A percentile compares a stretch with the other conserved stretches of the same genome.
phyloP scores from a whole-genome alignment of 768 basidiomycete genomes.

The Fomitopsis pulvina region DNA sequence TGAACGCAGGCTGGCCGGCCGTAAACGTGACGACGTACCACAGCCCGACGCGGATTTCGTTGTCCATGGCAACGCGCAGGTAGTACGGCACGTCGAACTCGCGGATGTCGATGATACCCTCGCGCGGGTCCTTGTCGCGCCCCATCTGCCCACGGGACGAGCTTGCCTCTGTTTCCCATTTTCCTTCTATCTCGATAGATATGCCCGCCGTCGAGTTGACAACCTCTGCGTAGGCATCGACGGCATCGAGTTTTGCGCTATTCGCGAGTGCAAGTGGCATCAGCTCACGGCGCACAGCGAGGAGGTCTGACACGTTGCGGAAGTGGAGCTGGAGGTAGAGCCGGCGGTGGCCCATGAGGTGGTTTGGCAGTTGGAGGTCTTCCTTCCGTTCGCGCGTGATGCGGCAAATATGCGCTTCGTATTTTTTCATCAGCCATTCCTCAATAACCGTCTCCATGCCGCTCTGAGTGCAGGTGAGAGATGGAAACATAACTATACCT shows the following conservation, averaged over 20 bases:
- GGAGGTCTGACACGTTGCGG: conserved; percentile 88
- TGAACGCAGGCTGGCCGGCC: conserved; percentile 71
- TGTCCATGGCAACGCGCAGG: conserved; percentile 98
- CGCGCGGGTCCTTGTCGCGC: conserved; percentile 75
- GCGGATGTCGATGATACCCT: conserved; percentile 88
- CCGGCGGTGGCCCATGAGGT: conserved; percentile 90
- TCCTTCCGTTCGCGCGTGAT: conserved; percentile 83
- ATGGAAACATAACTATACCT: background rate
- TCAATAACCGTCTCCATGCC: conserved; percentile 88
- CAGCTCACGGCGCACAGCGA: conserved; percentile 81
- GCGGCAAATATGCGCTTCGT: conserved; percentile 79
- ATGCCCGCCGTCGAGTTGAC: conserved; percentile 70
- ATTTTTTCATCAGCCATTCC: conserved; percentile 92
- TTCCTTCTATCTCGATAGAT: conserved; percentile 65
- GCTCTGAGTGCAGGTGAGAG: conserved; percentile 34
- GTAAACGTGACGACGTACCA: conserved; percentile 91
- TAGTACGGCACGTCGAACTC: conserved; percentile 98
- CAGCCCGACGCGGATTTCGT: conserved; percentile 94
- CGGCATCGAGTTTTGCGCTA: conserved; percentile 85
- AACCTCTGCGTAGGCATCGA: conserved; percentile 97
- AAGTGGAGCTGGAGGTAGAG: conserved; percentile 87
- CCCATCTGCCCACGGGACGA: conserved; percentile 22
- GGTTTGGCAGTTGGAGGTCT: conserved; percentile 93
- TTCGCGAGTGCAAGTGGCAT: conserved; percentile 88
- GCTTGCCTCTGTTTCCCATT: conserved; percentile 43